Evolutionary conservation across 768 basidiomycete genomes (phyloP).

Genomic region (Sutorius australiensis): DNA sequence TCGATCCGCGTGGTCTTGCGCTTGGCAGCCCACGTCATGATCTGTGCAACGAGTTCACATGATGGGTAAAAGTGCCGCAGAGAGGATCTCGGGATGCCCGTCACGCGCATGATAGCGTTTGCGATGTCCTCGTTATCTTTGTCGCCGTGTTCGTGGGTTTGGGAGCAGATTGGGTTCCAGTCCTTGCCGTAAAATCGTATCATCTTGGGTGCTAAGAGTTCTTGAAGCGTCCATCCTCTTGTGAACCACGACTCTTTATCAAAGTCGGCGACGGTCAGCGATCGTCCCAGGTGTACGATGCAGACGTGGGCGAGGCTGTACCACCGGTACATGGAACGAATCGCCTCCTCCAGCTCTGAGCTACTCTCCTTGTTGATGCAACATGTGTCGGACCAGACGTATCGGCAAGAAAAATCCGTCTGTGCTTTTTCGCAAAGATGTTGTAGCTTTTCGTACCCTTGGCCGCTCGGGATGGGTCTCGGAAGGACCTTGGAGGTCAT

Average conservation of each 20-base stretch:
- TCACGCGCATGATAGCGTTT: slow-evolving; percentile 2
- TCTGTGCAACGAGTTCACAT: slow-evolving; percentile 2
- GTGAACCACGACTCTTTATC: slow-evolving; percentile 12
- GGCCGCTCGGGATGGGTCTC: neutral
- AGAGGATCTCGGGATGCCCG: neutral
- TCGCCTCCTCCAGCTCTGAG: slow-evolving; percentile 10
- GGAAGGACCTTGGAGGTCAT: neutral
- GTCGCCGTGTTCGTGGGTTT: neutral
- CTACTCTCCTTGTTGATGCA: slow-evolving; percentile 13
- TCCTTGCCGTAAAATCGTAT: slow-evolving; percentile 12
- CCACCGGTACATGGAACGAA: slow-evolving; percentile 15
- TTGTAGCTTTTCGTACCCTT: slow-evolving; percentile 6
- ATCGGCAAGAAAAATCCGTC: slow-evolving; percentile 4
- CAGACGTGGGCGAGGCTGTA: slow-evolving; percentile 16
- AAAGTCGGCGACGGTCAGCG: slow-evolving; percentile 14
- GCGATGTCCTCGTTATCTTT: slow-evolving; percentile 4
- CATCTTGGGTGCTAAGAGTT: slow-evolving; percentile 8
- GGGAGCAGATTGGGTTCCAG: slow-evolving; percentile 9
- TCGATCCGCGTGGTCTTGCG: slow-evolving; percentile 10
- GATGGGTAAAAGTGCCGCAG: neutral
- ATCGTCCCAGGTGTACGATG: slow-evolving; percentile 14
- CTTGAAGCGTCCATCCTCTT: slow-evolving; percentile 14
- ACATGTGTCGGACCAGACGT: slow-evolving; percentile 14
- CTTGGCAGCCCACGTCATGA: slow-evolving; percentile 10
- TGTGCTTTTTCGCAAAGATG: slow-evolving; percentile 7